phyloP scores from a whole-genome alignment of 345 rosid species.

The Camelina neglecta region DNA sequence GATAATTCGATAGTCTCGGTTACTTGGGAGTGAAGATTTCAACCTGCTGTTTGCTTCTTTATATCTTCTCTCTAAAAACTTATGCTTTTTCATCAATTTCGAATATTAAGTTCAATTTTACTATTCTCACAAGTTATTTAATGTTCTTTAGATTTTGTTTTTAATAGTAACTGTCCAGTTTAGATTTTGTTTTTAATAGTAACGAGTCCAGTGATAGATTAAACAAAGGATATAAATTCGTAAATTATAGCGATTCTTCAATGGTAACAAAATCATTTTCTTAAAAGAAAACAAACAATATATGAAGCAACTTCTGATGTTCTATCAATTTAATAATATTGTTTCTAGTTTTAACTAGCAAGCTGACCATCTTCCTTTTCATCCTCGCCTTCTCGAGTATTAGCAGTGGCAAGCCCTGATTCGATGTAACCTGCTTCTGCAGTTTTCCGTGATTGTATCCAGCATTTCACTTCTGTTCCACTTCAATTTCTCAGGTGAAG shows the following conservation, averaged over 20 bases:
- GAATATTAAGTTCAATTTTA: neutral
- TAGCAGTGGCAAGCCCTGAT: constrained; percentile 85
- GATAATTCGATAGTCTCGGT: constrained; percentile 73
- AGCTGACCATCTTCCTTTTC: constrained; percentile 48
- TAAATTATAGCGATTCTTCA: too few species aligned
- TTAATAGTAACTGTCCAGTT: too few species aligned
- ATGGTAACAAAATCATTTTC: too few species aligned
- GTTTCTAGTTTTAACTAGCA: neutral
- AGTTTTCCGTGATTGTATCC: constrained; percentile 67
- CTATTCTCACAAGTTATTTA: neutral
- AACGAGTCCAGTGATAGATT: too few species aligned
- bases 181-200: too few species aligned
- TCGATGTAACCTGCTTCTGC: constrained; percentile 81
- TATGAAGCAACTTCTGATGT: too few species aligned
- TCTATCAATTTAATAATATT: too few species aligned
- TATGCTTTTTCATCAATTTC: neutral
- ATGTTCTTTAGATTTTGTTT: too few species aligned
- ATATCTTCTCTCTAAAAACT: neutral
- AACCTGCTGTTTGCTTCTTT: too few species aligned
- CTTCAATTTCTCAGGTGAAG: constrained; percentile 65
- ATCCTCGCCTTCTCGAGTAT: constrained; percentile 49
- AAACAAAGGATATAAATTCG: too few species aligned
- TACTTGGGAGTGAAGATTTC: constrained; percentile 68
- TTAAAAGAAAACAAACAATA: too few species aligned
- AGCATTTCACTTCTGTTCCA: constrained; percentile 80